Base-by-base conservation (phyloP, 441 rosid genomes). In the Hura crepitans region DNA sequence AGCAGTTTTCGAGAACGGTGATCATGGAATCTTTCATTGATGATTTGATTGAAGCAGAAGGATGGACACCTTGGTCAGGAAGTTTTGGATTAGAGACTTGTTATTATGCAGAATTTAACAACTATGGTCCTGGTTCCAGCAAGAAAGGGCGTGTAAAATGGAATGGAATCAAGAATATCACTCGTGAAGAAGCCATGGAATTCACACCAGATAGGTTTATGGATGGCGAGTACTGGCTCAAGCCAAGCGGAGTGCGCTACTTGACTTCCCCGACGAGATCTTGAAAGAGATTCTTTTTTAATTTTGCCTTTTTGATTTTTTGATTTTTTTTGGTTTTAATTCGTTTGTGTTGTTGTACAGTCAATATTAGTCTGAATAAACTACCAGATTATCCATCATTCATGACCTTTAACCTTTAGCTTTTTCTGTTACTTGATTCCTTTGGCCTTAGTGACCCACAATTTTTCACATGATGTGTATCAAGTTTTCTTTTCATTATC, bases 51-150 rank as follows among this genome's bases (percentile, higher is more conserved):
- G 84, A 87, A 62, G 85, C 87, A 1, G 72, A 72, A 18, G 98
- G 98, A 47, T 86, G 98, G 96, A 76, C 42, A 11, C 75, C 64
- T 4, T 89, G 98, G 97, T 65, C 78, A 0, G 95, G 81, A 2
- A 70, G 73, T 57, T 81, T 79, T 35, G 87, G 90, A 0, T 72
- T 87, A 43, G 69, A 64, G 65, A 86, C 92, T 5, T 66, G 84
- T 62, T 86, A 84, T 70, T 88, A 85, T 54, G 95, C 84, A 11
- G 93, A 92, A 82, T 87, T 70, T 63, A 76, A 84, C 28, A 92
- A 88, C 46, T 60, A 78, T 0, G 96, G 95, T 5, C 74, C 74
- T 0, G 96, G 92, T 53, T 80, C 80, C 0, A 45, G 72, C 12
- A 23, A 20, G 0, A 83, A 96, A 20, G 50, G 77, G 0, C 73